Evolutionary conservation across 106 monocot species (phyloP), one percentile per base, ranked within the genome.

Genomic region (Acanthochlamys bracteata): DNA sequence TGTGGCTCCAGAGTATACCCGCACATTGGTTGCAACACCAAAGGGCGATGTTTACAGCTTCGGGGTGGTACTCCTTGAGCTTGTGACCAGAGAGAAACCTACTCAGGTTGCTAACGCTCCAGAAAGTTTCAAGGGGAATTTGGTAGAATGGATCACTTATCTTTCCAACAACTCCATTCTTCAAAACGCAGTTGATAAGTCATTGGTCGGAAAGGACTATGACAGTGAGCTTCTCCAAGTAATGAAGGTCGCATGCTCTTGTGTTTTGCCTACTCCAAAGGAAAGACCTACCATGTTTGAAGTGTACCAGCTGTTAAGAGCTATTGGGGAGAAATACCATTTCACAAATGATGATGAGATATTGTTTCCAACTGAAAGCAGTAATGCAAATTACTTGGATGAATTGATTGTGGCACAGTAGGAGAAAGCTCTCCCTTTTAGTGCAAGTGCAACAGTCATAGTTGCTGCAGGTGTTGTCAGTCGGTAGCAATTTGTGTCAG

Each of bases 1-100:
- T 21, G 80, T 80, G 41, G 87, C 87, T 15, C 87, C 87, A n/a
- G 87, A 88, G 42, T 88, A 83, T 47, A 27, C 74, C 11, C 57
- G 77, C 1, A 88, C 83, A 4, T 74, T 82, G 7, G 68, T 83
- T 13, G 80, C 87, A 25, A 88, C 83, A 19, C 76, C 83, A 4
- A 88, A 83, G 68, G 88, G 88, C 0, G 88, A 88, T 59, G 75
- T 88, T 7, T 88, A 77, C 71, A 76, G 79, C 57, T 88, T 83
- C 25, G 83, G 88, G 12, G 72, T 78, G 0, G 80, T 88, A 25
- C 53, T 88, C 4, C 74, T 88, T 65, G 88, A 88, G 54, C 53
- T 83, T 27, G 60, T 82, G 6, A 88, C 88, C 4, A 65, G 80
- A 15, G 77, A 80, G 62, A 76, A 27, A 62, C 83, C 88, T 17